Evolutionary conservation across 768 basidiomycete genomes (phyloP).

Genomic region (Psilocybe azurescens): DNA sequence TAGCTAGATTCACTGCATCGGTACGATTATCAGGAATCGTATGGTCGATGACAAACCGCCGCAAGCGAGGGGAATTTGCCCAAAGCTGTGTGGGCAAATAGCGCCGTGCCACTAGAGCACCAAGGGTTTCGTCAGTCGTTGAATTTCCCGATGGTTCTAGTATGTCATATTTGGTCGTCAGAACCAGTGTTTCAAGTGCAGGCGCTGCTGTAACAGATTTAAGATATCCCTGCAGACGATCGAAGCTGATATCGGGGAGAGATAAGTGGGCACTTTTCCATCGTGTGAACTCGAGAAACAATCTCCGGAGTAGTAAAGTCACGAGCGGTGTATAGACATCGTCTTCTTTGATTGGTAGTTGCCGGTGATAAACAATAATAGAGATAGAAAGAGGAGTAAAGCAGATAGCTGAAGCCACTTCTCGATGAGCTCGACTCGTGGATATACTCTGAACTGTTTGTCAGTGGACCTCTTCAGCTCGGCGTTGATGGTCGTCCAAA

Average conservation of each 20-base stretch:
- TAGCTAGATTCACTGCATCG: too few relatives aligned
- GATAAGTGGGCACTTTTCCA: not conserved
- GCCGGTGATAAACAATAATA: not conserved
- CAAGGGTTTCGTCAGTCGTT: too few relatives aligned
- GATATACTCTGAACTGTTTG: not conserved
- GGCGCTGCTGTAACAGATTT: not conserved
- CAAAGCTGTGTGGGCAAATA: not conserved
- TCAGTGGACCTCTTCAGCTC: not conserved
- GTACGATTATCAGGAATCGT: too few relatives aligned
- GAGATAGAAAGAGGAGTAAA: not conserved
- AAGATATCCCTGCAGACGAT: not conserved
- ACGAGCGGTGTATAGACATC: not conserved
- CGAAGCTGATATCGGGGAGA: not conserved
- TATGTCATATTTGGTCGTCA: not conserved
- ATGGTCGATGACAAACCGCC: too few relatives aligned
- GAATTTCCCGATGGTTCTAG: too few relatives aligned
- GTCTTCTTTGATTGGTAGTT: not conserved
- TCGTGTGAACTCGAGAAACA: not conserved
- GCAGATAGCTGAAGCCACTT: not conserved
- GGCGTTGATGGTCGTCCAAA: not conserved
- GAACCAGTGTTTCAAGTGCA: not conserved
- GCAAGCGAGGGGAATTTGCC: too few relatives aligned
- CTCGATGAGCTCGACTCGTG: not conserved
- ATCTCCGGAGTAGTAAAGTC: not conserved
- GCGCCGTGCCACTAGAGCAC: too few relatives aligned